Evolutionary conservation across 371 early-diverging fungal genomes (phyloP), one percentile per base, ranked within the genome.

Genomic region (Apophysomyces trapeziformis): DNA sequence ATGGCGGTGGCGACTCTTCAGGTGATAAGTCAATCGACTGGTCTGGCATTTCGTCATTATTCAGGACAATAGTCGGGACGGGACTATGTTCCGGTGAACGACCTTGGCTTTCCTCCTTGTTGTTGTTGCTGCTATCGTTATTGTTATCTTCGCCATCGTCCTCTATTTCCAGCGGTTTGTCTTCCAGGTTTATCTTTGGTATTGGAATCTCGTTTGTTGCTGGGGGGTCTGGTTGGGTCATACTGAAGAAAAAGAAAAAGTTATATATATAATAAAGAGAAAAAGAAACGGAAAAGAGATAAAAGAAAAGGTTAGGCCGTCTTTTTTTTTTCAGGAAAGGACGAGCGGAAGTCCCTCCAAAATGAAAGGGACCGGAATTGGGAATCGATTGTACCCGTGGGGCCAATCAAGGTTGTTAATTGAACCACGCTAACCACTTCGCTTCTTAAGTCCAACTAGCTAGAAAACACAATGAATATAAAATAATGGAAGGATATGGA

Each of bases 171-270:
- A 50, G 21, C 21, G 54, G 54, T 21, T 50, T 50, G 21, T 50
- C 54, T 50, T 50, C 54, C 5, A 50, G 21, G 54, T 50, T 50
- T 21, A 50, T 16, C 21, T 7, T 5, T 6, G 54, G 54, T 5
- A 50, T 26, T 21, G 54, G 9, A 18, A 21, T n/a, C 21, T 50
- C 54, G 6, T 50, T 26, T 9, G 54, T 50, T 11, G 54, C 8
- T 21, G 54, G 54, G 32, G 54, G 54, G 54, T 50, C 54, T 26
- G 16, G 54, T 50, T 50, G 54, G 16, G 54, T 50, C 54, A 50
- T 50, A 7, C 1, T 13, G 46, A 12, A 43, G 14, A 43, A 43
- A 43, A 43, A 43, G 14, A 43, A 43, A 43, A 43, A 45, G 16
- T n/a, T 26, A 41, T 41, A 41, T 41, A 41, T 41, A 41, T 41